phyloP scores from a whole-genome alignment of 805 yeast genomes.

The Candida railenensis region DNA sequence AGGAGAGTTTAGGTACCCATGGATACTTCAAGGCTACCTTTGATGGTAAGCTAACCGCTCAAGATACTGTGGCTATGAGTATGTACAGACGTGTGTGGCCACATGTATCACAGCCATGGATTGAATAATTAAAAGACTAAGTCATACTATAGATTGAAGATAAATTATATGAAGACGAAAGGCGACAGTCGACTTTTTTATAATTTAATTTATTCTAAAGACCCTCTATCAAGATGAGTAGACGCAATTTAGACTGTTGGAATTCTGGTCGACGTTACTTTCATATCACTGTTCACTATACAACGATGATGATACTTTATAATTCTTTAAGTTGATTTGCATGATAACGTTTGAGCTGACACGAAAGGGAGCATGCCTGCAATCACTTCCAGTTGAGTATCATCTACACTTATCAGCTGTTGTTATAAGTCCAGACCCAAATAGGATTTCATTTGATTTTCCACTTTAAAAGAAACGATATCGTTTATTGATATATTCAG shows the following conservation, averaged over 20 bases:
- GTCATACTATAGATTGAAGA: background rate
- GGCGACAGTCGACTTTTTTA: background rate
- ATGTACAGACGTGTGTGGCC: conserved; percentile 96
- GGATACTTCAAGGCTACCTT: conserved; percentile 97
- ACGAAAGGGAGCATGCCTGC: no score
- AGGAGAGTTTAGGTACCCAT: conserved; percentile 95
- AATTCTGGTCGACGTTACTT: no score
- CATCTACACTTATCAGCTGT: no score
- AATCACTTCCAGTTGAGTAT: no score
- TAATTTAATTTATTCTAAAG: no score
- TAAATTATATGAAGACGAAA: no score
- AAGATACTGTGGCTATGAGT: conserved; percentile 93
- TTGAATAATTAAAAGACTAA: conserved; percentile 14
- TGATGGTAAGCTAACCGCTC: conserved; percentile 86
- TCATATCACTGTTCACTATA: no score
- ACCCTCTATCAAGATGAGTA: no score
- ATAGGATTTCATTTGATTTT: conserved; percentile 88
- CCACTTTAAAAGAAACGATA: conserved; percentile 90
- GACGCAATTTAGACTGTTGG: no score
- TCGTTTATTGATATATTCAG: conserved; percentile 81
- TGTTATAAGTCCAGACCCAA: conserved; percentile 76
- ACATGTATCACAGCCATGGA: conserved; percentile 36
- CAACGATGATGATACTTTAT: no score
- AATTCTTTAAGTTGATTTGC: no score
- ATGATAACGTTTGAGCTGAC: no score